A percentile compares a stretch with the other conserved stretches of the same genome.
These are phyloP conservation scores for thale cress (Arabidopsis thaliana) DNA, from an alignment of 345 rosid species.

Conservation along the genomic window TAIR10.1 NC_003071.7:16933501-16934000, in stretches of 20 bases:
- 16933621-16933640: slow-evolving; percentile 86
- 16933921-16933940: slow-evolving; percentile 94
- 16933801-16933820: slow-evolving; percentile 84
- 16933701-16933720: slow-evolving; percentile 96
- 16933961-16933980: slow-evolving; percentile 72
- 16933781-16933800: slow-evolving; percentile 98
- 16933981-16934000: slow-evolving; percentile 74
- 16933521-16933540: slow-evolving; percentile 98
- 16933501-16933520: slow-evolving; percentile 87
- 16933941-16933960: slow-evolving; percentile 93
- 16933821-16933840: slow-evolving; percentile 96
- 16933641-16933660: slow-evolving; percentile 96
- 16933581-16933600: slow-evolving; percentile 84
- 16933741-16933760: slow-evolving; percentile 92
- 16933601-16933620: slow-evolving; percentile 97
- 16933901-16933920: slow-evolving; percentile 88
- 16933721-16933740: slow-evolving; percentile 90
- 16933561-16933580: slow-evolving; percentile 99
- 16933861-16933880: slow-evolving; percentile 93
- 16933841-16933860: slow-evolving; percentile 84
- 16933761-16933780: slow-evolving; percentile 99
- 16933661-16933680: slow-evolving; percentile 96
- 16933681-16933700: slow-evolving; percentile 88
- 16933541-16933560: slow-evolving; percentile 90
- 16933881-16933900: slow-evolving; percentile 88